Evolutionary conservation across 1,284 basidiomycete species (phyloP).

Genomic region (Cutaneotrichosporon curvatum): DNA sequence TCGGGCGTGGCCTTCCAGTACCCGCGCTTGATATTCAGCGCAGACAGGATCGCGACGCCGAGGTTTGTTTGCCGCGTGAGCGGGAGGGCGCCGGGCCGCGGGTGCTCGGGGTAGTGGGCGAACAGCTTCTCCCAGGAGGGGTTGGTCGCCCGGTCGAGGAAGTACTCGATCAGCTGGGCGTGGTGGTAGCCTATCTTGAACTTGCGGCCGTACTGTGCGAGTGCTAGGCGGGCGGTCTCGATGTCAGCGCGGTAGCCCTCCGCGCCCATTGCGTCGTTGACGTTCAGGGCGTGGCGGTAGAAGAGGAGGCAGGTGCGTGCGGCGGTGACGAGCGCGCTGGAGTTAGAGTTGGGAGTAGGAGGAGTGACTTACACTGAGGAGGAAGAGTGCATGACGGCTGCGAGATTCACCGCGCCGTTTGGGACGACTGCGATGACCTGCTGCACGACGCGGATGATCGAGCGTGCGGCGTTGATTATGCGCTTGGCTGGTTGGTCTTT

Average conservation of each 20-base stretch:
- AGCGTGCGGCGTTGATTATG: slow-evolving; percentile 33
- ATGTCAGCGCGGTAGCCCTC: slow-evolving; percentile 30
- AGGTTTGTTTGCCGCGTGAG: slow-evolving; percentile 28
- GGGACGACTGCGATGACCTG: slow-evolving; percentile 24
- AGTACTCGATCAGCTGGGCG: slow-evolving; percentile 42
- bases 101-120: slow-evolving; percentile 42
- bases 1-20: slow-evolving; percentile 24
- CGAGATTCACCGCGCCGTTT: slow-evolving; percentile 21
- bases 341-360: background rate
- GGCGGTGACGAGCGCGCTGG: slow-evolving; percentile 33
- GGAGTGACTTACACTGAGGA: slow-evolving; percentile 28
- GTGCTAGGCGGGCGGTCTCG: slow-evolving; percentile 31
- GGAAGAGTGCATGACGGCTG: slow-evolving; percentile 35
- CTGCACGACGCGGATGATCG: slow-evolving; percentile 36
- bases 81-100: slow-evolving; percentile 32
- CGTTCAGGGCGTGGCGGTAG: slow-evolving; percentile 36
- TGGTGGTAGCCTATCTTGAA: slow-evolving; percentile 44
- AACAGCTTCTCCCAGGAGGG: slow-evolving; percentile 37
- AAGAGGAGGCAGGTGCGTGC: slow-evolving; percentile 36
- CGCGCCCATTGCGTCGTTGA: slow-evolving; percentile 25
- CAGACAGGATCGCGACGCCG: slow-evolving; percentile 33
- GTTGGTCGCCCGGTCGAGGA: slow-evolving; percentile 36
- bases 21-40: slow-evolving; percentile 41
- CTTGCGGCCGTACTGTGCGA: slow-evolving; percentile 28
- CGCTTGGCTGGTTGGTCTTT: slow-evolving; percentile 33